Percentiles rank a stretch among this genome's conserved stretches.
Conservation (phyloP, 768 basidiomycete genomes). For the Auricularia auricula-judae region DNA sequence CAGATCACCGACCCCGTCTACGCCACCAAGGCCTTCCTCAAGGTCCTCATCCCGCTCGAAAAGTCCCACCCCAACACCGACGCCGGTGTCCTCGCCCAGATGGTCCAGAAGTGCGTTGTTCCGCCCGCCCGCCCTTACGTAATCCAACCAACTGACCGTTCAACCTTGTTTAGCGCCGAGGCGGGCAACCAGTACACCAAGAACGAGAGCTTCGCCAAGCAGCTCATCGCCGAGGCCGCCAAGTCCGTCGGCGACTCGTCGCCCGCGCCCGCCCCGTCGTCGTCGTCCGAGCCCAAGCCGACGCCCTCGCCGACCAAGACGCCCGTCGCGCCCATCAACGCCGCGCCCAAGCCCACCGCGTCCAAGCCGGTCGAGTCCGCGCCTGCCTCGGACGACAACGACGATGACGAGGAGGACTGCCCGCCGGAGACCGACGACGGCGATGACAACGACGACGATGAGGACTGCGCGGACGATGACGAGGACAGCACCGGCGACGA, state of each 20-base stretch:
- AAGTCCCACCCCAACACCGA: neutral
- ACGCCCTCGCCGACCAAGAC: neutral
- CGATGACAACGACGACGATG: neutral
- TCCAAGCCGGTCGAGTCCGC: neutral
- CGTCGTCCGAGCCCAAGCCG: neutral
- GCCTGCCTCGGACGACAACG: neutral
- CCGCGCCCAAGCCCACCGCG: neutral
- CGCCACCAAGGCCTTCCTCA: neutral
- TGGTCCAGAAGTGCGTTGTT: neutral
- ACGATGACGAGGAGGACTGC: neutral
- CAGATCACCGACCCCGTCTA: neutral
- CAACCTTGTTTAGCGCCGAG: neutral
- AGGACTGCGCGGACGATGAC: conserved; percentile 10
- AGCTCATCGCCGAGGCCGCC: neutral
- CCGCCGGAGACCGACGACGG: neutral
- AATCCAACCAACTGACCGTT: neutral
- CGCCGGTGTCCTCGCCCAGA: neutral
- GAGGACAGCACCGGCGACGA: conserved; percentile 15
- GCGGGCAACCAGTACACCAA: conserved; percentile 2
- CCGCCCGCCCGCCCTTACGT: neutral
- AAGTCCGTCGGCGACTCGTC: neutral
- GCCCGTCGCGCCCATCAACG: neutral
- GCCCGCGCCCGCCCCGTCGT: neutral
- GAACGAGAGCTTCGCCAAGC: neutral
- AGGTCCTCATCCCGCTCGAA: neutral